phyloP scores from a whole-genome alignment of 805 yeast genomes.

The Saturnispora zaruensis region DNA sequence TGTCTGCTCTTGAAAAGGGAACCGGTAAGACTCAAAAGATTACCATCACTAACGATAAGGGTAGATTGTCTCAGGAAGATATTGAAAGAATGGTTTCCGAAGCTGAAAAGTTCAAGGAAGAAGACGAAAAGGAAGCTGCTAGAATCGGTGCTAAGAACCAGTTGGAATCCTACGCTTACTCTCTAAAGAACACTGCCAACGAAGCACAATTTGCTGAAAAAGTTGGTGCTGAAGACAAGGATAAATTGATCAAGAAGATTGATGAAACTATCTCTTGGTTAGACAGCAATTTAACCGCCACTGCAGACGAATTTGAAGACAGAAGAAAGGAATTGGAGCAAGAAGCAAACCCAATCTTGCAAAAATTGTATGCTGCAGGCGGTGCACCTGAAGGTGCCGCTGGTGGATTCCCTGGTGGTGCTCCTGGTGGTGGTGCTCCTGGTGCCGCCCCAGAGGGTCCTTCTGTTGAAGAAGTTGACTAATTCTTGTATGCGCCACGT shows the following conservation, averaged over 20 bases:
- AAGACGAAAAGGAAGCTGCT: constrained; percentile 96
- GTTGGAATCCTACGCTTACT: constrained; percentile 95
- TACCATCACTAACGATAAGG: constrained; percentile 97
- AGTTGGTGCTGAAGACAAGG: constrained; percentile 37
- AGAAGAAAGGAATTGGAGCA: constrained; percentile 94
- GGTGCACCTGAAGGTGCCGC: constrained; percentile 67
- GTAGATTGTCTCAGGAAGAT: constrained; percentile 95
- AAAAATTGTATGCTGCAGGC: constrained; percentile 92
- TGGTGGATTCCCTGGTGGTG: constrained; percentile 29
- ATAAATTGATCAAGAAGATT: constrained; percentile 64
- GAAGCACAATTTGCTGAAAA: constrained; percentile 72
- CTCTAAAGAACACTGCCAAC: constrained; percentile 89
- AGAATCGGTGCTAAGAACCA: constrained; percentile 98
- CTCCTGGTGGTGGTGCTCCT: constrained; percentile 16
- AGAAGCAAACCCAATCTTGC: constrained; percentile 92
- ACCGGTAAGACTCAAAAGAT: constrained; percentile 96
- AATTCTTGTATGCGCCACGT: constrained; percentile 23
- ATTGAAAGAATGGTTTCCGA: constrained; percentile 96
- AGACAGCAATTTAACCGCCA: constrained; percentile 87
- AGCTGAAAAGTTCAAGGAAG: constrained; percentile 96
- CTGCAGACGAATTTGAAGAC: constrained; percentile 86
- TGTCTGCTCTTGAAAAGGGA: constrained; percentile 95
- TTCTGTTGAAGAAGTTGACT: constrained; percentile 77
- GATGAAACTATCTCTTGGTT: constrained; percentile 80
- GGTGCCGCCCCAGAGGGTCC: constrained; percentile 40